These are phyloP conservation scores for Metarhizium anisopliae DNA, from an alignment of 2,329 filamentous ascomycete genomes.

Conservation along the genomic window DNA sequence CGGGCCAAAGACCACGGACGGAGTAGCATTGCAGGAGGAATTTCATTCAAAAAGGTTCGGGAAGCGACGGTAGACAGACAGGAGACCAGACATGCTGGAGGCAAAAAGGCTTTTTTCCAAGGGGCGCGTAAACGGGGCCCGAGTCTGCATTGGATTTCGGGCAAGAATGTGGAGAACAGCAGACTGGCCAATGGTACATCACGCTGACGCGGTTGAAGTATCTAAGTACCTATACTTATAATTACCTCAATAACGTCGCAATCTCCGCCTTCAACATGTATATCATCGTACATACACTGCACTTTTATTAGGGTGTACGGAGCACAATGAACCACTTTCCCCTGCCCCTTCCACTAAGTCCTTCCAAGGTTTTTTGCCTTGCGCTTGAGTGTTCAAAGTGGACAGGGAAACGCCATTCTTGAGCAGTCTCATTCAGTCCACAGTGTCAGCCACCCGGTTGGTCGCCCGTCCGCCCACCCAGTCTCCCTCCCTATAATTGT, in stretches of 20 bases:
- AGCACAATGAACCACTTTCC: not conserved
- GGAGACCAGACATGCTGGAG: no score
- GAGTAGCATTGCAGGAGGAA: not conserved
- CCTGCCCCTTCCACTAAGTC: not conserved
- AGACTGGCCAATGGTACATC: not conserved
- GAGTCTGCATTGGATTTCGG: not conserved
- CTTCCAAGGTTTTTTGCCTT: not conserved
- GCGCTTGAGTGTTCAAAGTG: not conserved
- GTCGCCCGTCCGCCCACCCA: not conserved
- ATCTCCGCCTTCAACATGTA: not conserved
- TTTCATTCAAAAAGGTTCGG: not conserved
- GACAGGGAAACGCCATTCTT: not conserved
- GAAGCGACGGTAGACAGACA: not conserved
- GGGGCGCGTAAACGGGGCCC: not conserved
- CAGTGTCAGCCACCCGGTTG: not conserved
- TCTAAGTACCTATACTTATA: not conserved
- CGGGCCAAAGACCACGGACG: no score
- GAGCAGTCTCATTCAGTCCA: not conserved
- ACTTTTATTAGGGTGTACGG: no score
- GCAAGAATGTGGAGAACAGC: constrained; percentile 1
- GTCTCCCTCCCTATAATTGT: not conserved
- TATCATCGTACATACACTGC: not conserved
- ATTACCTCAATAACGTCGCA: not conserved
- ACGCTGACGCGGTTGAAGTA: not conserved
- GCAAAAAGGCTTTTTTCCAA: not conserved